Evolutionary conservation across 768 basidiomycete genomes (phyloP), one percentile per base, ranked within the genome.

Genomic region (Russula compacta): DNA sequence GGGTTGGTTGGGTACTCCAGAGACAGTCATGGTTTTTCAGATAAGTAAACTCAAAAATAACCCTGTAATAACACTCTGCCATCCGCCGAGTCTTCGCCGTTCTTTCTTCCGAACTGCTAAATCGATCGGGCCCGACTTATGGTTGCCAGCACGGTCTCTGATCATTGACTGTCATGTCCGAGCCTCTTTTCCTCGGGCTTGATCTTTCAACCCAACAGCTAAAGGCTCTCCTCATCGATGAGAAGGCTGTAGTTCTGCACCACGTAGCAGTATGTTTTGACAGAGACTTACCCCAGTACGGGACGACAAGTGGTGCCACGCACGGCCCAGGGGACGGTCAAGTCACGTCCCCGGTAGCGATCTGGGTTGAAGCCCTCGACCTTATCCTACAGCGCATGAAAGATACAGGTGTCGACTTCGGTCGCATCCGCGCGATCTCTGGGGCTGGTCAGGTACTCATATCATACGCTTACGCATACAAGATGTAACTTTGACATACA

Each of bases 311-410:
- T 65, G 88, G 88, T 52, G 83, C 85, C 12, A 75, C 85, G 59
- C 73, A 72, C 57, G 87, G 86, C 11, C 82, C 86, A 35, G 83
- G 74, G 36, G 75, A 79, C 56, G 89, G 88, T 46, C 85, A 88
- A 69, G 89, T 92, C 46, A 85, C 84, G 10, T 87, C 85, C 3
- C 92, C 92, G 3, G 86, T 92, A 24, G 77, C 76, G 58, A 87
- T 92, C 85, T 89, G 88, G 83, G 74, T 93, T n/a, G 85, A 90
- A 64, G 90, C 90, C 14, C 76, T 93, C 66, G 92, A 95, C 72
- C 72, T 91, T 49, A 74, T 93, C 63, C 79, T 88, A 71, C 76
- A 83, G 56, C 75, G 81, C 64, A 78, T 88, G 75, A 79, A 80
- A 66, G 67, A 73, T 39, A 79, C 78, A n/a, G 79, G 79, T 15